phyloP scores from a whole-genome alignment of 495 filamentous ascomycete species.

The Astrothelium macrocarpum region DNA sequence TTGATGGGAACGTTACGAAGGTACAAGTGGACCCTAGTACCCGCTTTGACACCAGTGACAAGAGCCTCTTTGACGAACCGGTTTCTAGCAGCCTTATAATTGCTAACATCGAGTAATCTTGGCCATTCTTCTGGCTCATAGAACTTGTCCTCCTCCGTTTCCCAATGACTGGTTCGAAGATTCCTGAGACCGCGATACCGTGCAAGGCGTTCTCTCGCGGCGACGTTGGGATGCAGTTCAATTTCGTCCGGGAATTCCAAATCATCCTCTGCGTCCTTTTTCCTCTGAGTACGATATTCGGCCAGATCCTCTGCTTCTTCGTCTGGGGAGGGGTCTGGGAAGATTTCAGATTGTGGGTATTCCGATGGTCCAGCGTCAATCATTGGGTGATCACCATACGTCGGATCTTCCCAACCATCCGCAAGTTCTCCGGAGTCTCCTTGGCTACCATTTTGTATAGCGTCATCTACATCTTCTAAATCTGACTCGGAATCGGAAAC shows the following conservation, averaged over 20 bases:
- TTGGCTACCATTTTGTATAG: conserved; percentile 27
- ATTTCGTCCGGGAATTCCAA: conserved; percentile 96
- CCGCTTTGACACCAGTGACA: conserved; percentile 72
- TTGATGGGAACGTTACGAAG: conserved; percentile 60
- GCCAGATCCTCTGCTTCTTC: conserved; percentile 72
- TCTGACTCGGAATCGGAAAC: conserved; percentile 83
- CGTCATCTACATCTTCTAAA: conserved; percentile 53
- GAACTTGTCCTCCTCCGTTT: conserved; percentile 72
- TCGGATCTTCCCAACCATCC: conserved; percentile 55
- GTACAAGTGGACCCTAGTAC: conserved; percentile 70
- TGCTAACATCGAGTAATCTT: conserved; percentile 67
- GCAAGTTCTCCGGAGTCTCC: conserved; percentile 53
- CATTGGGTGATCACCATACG: conserved; percentile 39
- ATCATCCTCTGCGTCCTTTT: conserved; percentile 74
- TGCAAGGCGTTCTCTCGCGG: conserved; percentile 73
- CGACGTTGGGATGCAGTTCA: conserved; percentile 78
- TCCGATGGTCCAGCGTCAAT: conserved; percentile 72
- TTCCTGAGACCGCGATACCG: conserved; percentile 87
- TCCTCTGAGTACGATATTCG: conserved; percentile 66
- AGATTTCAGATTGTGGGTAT: conserved; percentile 84
- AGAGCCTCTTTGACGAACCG: conserved; percentile 67
- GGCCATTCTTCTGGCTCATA: conserved; percentile 85
- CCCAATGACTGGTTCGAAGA: conserved; percentile 75
- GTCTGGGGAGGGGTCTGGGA: conserved; percentile 75
- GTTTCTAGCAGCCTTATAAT: conserved; percentile 75